Percentiles rank a stretch among this genome's conserved stretches.
Evolutionary conservation across 352 stramenopile genomes (phyloP).

Genomic region (Phytophthora chlamydospora): DNA sequence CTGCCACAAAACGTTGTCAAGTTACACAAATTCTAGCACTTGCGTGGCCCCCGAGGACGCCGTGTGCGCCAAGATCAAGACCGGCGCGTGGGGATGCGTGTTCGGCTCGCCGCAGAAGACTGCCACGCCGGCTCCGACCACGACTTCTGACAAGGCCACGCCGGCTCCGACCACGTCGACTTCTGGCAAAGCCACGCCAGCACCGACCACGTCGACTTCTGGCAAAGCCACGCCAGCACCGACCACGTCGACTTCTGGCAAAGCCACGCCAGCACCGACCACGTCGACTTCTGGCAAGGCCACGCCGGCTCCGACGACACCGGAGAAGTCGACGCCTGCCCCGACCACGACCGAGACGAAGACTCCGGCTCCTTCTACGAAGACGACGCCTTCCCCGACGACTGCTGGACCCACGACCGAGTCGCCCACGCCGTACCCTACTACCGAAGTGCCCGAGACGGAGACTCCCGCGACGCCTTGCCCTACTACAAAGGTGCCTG

Average conservation of each 20-base stretch:
- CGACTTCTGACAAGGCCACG: conserved; percentile 14
- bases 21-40: conserved; percentile 51
- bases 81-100: conserved; percentile 76
- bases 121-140: conserved; percentile 38
- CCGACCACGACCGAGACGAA: conserved; percentile 13
- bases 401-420: background rate
- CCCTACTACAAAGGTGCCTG: background rate
- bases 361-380: background rate
- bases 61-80: conserved; percentile 66
- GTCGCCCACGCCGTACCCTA: conserved; percentile 2
- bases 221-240: conserved; percentile 11
- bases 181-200: conserved; percentile 13
- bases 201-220: conserved; percentile 9
- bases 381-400: background rate
- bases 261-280: too few relatives aligned
- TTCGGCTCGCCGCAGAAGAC: conserved; percentile 22
- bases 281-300: background rate
- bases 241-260: background rate
- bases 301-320: conserved; percentile 24
- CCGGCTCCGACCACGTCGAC: conserved; percentile 21
- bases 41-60: conserved; percentile 64
- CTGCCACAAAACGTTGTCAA: conserved; percentile 62
- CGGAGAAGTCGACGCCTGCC: conserved; percentile 21
- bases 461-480: background rate
- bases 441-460: background rate